These are phyloP conservation scores for Mikania micrantha DNA, from an alignment of 129 eudicot species.

Conservation along the genomic window DNA sequence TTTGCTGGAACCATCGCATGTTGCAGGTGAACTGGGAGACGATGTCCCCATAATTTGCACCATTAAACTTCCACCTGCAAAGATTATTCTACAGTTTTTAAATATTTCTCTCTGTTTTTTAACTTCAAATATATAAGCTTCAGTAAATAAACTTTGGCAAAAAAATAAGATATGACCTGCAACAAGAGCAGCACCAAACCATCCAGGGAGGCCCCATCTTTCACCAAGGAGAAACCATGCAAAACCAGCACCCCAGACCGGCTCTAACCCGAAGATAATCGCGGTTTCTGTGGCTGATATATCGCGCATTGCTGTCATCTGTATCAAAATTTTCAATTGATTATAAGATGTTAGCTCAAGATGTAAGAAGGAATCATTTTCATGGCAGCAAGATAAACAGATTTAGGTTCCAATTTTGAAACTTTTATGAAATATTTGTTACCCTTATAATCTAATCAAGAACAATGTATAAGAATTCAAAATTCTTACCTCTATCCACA, in stretches of 20 bases:
- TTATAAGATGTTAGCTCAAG: background rate
- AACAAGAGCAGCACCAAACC: constrained; percentile 92
- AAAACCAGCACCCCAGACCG: constrained; percentile 97
- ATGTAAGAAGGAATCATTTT: background rate
- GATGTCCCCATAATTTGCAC: constrained; percentile 78
- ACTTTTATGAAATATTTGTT: background rate
- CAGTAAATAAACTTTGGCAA: background rate
- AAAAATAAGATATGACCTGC: constrained; percentile 32
- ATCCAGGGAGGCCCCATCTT: constrained; percentile 79
- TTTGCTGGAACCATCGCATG: constrained; percentile 1
- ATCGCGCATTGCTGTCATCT: constrained; percentile 88
- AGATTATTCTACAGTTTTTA: background rate
- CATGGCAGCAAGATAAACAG: background rate
- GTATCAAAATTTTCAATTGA: background rate
- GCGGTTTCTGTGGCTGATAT: constrained; percentile 93
- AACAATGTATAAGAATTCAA: background rate
- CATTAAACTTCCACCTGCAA: constrained; percentile 71
- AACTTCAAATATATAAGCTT: background rate
- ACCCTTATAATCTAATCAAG: background rate
- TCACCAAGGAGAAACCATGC: constrained; percentile 97
- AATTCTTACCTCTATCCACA: constrained; percentile 68
- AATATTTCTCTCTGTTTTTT: background rate
- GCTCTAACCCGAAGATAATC: constrained; percentile 79
- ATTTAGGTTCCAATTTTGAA: background rate
- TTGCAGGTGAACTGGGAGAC: constrained; percentile 15